phyloP scores from a whole-genome alignment of 169 alveolate genomes.

The Cryptosporidium bovis region DNA sequence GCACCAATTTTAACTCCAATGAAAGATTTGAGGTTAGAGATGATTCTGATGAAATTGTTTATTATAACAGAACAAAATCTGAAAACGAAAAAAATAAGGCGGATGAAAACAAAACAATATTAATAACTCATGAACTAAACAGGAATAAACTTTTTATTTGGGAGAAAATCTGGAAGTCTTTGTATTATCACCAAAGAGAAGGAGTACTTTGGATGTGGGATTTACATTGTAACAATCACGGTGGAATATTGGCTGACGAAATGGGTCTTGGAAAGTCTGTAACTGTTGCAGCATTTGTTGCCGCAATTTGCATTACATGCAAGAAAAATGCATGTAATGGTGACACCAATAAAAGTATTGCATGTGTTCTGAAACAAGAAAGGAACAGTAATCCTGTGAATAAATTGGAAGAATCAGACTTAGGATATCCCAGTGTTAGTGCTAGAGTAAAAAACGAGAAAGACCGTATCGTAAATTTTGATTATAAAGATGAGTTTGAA shows the following conservation, averaged over 20 bases:
- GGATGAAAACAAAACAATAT: not conserved
- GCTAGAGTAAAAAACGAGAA: constrained; percentile 46
- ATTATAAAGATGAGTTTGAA: constrained; percentile 48
- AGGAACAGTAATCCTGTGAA: not conserved
- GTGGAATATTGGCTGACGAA: constrained; percentile 83
- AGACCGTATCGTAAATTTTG: not conserved
- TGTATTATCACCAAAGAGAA: constrained; percentile 74
- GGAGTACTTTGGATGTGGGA: constrained; percentile 76
- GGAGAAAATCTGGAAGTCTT: constrained; percentile 43
- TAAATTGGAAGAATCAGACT: not conserved
- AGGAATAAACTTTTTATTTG: constrained; percentile 39
- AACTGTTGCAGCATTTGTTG: constrained; percentile 69
- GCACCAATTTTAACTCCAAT: not conserved
- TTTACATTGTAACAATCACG: constrained; percentile 78
- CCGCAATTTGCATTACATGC: constrained; percentile 45
- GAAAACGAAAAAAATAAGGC: not conserved
- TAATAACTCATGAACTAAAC: not conserved
- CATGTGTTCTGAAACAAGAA: not conserved
- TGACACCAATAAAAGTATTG: not conserved
- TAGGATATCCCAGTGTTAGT: not conserved
- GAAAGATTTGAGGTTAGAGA: constrained; percentile 19
- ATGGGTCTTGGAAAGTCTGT: constrained; percentile 84
- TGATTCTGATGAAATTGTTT: constrained; percentile 14
- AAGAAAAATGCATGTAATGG: not conserved
- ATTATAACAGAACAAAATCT: constrained; percentile 7